A percentile compares a stretch with the other conserved stretches of the same genome.
These are phyloP conservation scores for Leptographium radiaticola DNA, from an alignment of 2,329 filamentous ascomycete genomes.

Conservation along the genomic window DNA sequence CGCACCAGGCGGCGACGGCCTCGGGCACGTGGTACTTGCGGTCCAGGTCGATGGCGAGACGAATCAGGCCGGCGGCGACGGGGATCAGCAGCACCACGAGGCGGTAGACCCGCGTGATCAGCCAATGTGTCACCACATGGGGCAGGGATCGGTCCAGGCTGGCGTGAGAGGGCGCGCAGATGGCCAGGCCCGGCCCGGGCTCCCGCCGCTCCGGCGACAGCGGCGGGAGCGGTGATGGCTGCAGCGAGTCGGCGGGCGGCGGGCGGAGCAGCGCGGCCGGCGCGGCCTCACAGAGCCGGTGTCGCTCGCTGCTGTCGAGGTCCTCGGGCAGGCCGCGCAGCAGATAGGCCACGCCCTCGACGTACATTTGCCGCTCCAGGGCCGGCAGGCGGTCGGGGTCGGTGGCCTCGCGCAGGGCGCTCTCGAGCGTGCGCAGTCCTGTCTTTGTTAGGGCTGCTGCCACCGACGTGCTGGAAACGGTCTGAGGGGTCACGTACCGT, in stretches of 20 bases:
- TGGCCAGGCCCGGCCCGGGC: not conserved
- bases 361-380: slow-evolving; percentile 49
- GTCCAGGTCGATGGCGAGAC: slow-evolving; percentile 9
- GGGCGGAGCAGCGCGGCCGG: slow-evolving; percentile 21
- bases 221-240: slow-evolving; percentile 6
- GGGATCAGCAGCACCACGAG: slow-evolving; percentile 9
- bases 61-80: not conserved
- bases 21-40: slow-evolving; percentile 12
- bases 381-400: slow-evolving; percentile 13
- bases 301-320: slow-evolving; percentile 39
- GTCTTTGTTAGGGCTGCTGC: not conserved
- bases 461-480: too few species aligned
- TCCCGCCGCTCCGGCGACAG: slow-evolving; percentile 5
- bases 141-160: slow-evolving; percentile 7
- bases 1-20: slow-evolving; percentile 5
- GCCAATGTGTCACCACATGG: slow-evolving; percentile 10
- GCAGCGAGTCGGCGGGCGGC: not conserved
- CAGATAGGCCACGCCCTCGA: slow-evolving; percentile 50
- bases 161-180: not conserved
- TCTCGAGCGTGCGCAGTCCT: slow-evolving; percentile 11
- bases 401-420: slow-evolving; percentile 9
- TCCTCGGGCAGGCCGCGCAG: slow-evolving; percentile 48
- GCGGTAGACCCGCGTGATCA: slow-evolving; percentile 9
- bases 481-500: too few species aligned
- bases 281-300: slow-evolving; percentile 36